Percentiles rank a stretch among this genome's conserved stretches.
Conservation (phyloP, 306 rosid genomes). For the Rosa persica region DNA sequence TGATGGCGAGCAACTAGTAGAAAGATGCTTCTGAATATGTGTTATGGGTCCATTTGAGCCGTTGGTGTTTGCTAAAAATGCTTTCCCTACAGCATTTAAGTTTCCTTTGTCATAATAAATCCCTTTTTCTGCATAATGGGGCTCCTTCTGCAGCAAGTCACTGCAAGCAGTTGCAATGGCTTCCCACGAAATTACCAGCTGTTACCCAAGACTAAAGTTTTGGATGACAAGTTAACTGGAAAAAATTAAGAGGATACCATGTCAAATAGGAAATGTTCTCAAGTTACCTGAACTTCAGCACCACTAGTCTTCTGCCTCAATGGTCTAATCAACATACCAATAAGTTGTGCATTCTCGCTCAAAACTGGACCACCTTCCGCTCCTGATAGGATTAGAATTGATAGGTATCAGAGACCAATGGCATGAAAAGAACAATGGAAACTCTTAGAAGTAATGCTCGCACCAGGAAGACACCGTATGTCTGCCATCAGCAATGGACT, state of each 20-base stretch:
- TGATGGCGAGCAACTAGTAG: constrained; percentile 35
- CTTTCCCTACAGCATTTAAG: constrained; percentile 33
- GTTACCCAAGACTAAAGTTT: constrained; percentile 75
- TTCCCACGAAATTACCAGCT: constrained; percentile 98
- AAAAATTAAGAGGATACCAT: neutral
- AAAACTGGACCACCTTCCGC: constrained; percentile 94
- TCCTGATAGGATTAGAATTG: constrained; percentile 59
- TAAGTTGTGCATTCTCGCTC: constrained; percentile 54
- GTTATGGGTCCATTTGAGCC: constrained; percentile 32
- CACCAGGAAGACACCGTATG: constrained; percentile 93
- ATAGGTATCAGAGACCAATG: constrained; percentile 38
- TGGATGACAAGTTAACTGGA: constrained; percentile 61
- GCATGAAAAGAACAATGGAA: constrained; percentile 38
- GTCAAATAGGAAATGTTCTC: constrained; percentile 9
- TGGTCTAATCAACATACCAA: constrained; percentile 81
- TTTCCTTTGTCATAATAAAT: constrained; percentile 36
- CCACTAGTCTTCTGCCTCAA: constrained; percentile 78
- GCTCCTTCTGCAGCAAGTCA: constrained; percentile 54
- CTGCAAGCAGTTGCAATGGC: constrained; percentile 68
- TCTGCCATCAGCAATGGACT: constrained; percentile 90
- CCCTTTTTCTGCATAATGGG: constrained; percentile 43
- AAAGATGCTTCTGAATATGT: constrained; percentile 24
- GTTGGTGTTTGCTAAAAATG: constrained; percentile 20
- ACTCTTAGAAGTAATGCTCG: constrained; percentile 39
- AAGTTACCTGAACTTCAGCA: constrained; percentile 86